Base-by-base conservation (phyloP, 202 grass and related monocot genomes). In the Saccharum hybrid region DNA sequence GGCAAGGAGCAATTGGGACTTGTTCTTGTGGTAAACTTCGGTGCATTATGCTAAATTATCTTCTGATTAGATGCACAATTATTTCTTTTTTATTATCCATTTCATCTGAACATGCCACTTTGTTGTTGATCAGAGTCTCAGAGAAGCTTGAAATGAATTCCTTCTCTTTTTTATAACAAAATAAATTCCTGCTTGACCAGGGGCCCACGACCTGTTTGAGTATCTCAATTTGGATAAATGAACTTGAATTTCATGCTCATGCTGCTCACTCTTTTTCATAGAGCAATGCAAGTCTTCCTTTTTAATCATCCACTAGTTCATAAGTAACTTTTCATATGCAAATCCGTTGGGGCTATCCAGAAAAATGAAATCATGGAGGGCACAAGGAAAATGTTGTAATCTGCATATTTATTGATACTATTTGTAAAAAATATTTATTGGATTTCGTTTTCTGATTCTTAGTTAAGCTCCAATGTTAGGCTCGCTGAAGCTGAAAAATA, bases 1-100 rank as follows among this genome's bases (percentile, higher is more conserved):
- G 14, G 28, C 5, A 19, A 42, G 39, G 12, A 19, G 15, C 13
- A 59, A 14, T 71, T n/a, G 6, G 18, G 8, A 80, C 40, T 33
- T 84, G 18, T 19, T 82, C 11, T 56, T 72, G 56, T 54, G 66
- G 14, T 70, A 43, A 71, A 78, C 65, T 5, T 78, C 30, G 65
- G 49, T 26, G 8, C 10, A 26, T 46, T 84, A 61, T 69, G 82
- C 61, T 28, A 15, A 76, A 31, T 75, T 23, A 3, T 75, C 59
- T 8, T 75, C n/a, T 28, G 14, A 66, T 66, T 38, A 41, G 14
- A 52, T 65, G 5, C n/a, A 1, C n/a, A 3, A 28, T 9, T 40
- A 41, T 9, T 8, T 65, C n/a, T 65, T 40, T 34, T 5, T 83
- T 2, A n/a, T 14, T 33, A 26, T 61, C 10, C 21, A 75, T 39